Evolutionary conservation across 805 yeast genomes (phyloP).

Genomic region (Candida michaelii): DNA sequence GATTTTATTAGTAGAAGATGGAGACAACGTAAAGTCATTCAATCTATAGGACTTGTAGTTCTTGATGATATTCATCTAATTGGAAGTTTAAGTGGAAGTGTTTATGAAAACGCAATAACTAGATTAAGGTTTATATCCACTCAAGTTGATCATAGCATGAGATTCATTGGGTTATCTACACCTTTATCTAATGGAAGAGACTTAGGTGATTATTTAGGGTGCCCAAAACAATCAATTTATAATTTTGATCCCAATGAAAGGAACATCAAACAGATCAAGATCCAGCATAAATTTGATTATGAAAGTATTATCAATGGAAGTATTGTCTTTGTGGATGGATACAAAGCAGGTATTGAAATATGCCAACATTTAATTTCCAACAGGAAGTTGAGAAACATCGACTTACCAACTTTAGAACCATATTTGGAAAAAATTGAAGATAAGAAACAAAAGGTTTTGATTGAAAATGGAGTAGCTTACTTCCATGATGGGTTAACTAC

Average conservation of each 20-base stretch:
- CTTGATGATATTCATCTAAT: constrained; percentile 72
- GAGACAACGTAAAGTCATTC: constrained; percentile 74
- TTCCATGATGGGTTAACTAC: constrained; percentile 56
- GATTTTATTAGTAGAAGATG: constrained; percentile 74
- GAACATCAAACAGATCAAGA: constrained; percentile 56
- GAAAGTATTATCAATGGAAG: constrained; percentile 16
- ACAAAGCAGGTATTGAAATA: constrained; percentile 9
- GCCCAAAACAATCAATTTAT: constrained; percentile 55
- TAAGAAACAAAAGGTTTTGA: constrained; percentile 37
- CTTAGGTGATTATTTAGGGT: constrained; percentile 85
- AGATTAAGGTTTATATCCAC: constrained; percentile 69
- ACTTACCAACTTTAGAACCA: constrained; percentile 37
- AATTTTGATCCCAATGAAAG: constrained; percentile 71
- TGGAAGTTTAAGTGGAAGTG: constrained; percentile 45
- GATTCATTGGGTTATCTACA: constrained; percentile 70
- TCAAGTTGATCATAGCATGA: constrained; percentile 53
- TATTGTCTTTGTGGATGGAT: constrained; percentile 11
- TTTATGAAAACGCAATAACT: constrained; percentile 69
- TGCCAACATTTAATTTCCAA: constrained; percentile 23
- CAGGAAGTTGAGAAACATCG: constrained; percentile 40
- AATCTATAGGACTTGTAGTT: constrained; percentile 64
- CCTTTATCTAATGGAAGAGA: constrained; percentile 76
- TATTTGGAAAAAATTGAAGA: constrained; percentile 50
- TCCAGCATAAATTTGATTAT: constrained; percentile 47
- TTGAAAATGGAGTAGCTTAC: constrained; percentile 64